These are phyloP conservation scores for Ustilago curta DNA, from an alignment of 1,284 basidiomycete species.

Conservation along the genomic window DNA sequence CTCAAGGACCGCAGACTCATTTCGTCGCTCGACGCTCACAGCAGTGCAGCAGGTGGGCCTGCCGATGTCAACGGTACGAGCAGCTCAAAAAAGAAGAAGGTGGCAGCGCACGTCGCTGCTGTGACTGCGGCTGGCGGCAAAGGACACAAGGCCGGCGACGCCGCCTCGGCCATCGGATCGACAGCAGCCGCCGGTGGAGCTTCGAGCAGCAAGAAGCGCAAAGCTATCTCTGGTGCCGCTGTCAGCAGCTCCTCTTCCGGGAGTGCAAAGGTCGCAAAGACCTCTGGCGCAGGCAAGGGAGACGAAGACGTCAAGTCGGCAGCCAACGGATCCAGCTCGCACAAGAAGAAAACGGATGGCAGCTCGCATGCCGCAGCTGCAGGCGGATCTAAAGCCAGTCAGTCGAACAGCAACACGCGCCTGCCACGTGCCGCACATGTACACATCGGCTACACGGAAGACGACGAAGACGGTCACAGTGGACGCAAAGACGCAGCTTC, in stretches of 20 bases:
- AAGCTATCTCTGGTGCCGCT: conserved; percentile 33
- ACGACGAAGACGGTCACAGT: conserved; percentile 38
- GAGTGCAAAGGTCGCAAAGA: conserved; percentile 38
- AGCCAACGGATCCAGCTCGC: conserved; percentile 35
- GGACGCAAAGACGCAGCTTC: conserved; percentile 35
- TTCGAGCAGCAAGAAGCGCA: conserved; percentile 51
- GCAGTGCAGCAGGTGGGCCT: conserved; percentile 7
- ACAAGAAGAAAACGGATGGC: conserved; percentile 42
- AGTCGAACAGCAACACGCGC: conserved; percentile 38
- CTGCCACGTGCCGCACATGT: conserved; percentile 49
- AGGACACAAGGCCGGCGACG: conserved; percentile 35
- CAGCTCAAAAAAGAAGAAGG: conserved; percentile 49
- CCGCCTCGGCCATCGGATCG: conserved; percentile 22
- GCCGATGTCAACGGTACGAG: conserved; percentile 22
- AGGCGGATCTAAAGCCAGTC: conserved; percentile 21
- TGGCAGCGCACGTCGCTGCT: conserved; percentile 23
- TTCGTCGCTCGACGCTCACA: conserved; percentile 21
- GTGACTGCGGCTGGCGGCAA: conserved; percentile 30
- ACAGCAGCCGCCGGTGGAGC: conserved; percentile 13
- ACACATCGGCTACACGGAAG: conserved; percentile 42
- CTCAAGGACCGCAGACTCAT: conserved; percentile 57
- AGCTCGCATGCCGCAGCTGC: conserved; percentile 12
- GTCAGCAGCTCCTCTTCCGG: conserved; percentile 11
- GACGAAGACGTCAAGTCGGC: conserved; percentile 53
- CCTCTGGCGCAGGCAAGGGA: conserved; percentile 26